Conservation (phyloP, 106 monocot genomes). For the Allium cepa region DNA sequence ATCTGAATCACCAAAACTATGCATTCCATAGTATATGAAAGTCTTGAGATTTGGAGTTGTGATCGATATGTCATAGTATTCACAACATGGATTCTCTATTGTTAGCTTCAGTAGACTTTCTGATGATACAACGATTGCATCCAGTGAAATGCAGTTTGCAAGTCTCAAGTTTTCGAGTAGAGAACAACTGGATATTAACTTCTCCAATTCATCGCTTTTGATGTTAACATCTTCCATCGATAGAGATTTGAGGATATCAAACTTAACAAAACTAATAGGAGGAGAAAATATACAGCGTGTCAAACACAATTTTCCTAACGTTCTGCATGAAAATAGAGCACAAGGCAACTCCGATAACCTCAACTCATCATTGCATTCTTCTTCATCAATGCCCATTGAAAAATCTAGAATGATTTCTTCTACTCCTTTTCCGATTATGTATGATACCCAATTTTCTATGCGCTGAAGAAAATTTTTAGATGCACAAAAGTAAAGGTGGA, state of each 20-base stretch:
- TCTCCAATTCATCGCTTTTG: background rate
- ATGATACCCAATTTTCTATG: slow-evolving; percentile 4
- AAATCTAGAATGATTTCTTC: slow-evolving; percentile 1
- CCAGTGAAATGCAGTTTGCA: background rate
- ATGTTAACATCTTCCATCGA: background rate
- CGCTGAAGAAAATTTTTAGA: background rate
- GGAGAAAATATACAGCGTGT: background rate
- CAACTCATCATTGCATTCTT: background rate
- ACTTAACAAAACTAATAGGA: background rate
- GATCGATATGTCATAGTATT: background rate
- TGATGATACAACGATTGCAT: background rate
- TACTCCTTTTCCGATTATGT: background rate
- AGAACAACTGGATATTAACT: background rate
- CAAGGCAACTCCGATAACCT: background rate
- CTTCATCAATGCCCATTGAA: background rate
- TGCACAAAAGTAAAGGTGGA: slow-evolving; percentile 5
- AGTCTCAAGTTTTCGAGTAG: slow-evolving; percentile 1
- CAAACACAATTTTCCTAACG: background rate
- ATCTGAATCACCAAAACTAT: background rate
- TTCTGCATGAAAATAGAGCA: background rate
- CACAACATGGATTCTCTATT: background rate
- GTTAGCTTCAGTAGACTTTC: background rate
- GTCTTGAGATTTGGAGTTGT: slow-evolving; percentile 23
- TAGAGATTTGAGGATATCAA: background rate
- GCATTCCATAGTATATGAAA: slow-evolving; percentile 16